These are phyloP conservation scores for Colletotrichum nymphaeae DNA, from an alignment of 2,329 filamentous ascomycete species.

Conservation along the genomic window DNA sequence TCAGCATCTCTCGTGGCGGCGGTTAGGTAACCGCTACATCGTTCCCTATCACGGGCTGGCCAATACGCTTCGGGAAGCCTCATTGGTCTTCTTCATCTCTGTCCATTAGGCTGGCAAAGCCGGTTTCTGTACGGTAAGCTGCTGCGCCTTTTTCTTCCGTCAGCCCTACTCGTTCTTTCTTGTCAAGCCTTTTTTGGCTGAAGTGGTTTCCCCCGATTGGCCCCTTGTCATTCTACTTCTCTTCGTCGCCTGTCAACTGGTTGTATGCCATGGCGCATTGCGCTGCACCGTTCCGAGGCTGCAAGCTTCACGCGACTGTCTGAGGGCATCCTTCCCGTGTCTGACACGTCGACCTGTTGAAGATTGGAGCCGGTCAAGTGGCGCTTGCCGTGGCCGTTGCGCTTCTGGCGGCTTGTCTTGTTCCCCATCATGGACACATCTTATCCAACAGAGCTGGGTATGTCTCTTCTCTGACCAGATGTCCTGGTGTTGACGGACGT, in stretches of 20 bases:
- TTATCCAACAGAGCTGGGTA: not conserved
- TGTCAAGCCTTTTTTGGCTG: not conserved
- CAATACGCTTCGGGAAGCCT: not conserved
- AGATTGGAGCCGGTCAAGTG: conserved; percentile 14
- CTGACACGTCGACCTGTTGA: not conserved
- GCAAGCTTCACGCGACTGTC: not conserved
- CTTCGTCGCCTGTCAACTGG: not conserved
- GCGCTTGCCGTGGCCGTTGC: conserved; percentile 1
- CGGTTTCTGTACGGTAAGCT: conserved; percentile 20
- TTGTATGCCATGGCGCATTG: conserved; percentile 6
- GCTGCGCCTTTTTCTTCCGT: not conserved
- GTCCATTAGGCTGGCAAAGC: conserved; percentile 11
- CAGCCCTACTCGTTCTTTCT: conserved; percentile 6
- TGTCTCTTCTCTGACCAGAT: not conserved
- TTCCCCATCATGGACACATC: not conserved
- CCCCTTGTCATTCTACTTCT: not conserved
- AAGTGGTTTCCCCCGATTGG: conserved; percentile 17
- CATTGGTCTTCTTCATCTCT: conserved; percentile 23
- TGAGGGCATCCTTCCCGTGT: not conserved
- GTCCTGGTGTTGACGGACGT: not conserved
- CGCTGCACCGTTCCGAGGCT: not conserved
- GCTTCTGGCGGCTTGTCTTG: not conserved
- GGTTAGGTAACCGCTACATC: conserved; percentile 19
- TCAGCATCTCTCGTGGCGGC: not conserved
- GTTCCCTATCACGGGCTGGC: conserved; percentile 20